Conservation (phyloP, 192 early-diverging fungal species). For the Coemansia sp. region DNA sequence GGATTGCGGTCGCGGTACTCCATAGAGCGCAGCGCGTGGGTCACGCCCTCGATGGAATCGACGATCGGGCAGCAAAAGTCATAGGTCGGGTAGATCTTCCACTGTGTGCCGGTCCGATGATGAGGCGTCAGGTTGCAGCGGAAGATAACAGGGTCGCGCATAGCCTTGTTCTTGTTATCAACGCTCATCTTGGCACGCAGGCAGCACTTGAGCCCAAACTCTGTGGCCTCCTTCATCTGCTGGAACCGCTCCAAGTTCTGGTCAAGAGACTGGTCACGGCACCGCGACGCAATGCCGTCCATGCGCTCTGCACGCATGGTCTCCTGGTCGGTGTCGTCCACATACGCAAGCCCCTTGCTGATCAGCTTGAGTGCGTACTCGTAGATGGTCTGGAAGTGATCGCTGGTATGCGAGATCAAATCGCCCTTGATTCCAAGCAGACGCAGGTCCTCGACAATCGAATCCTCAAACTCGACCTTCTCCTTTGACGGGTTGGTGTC, state of each 20-base stretch:
- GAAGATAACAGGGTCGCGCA: slow-evolving; percentile 97
- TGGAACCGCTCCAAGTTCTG: slow-evolving; percentile 89
- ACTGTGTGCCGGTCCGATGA: slow-evolving; percentile 84
- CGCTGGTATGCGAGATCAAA: slow-evolving; percentile 82
- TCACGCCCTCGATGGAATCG: slow-evolving; percentile 95
- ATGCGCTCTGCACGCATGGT: slow-evolving; percentile 89
- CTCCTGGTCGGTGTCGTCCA: slow-evolving; percentile 84
- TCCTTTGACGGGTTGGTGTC: slow-evolving; percentile 99
- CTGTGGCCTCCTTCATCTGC: slow-evolving; percentile 88
- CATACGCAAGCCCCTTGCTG: slow-evolving; percentile 86
- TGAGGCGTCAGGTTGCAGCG: slow-evolving; percentile 88
- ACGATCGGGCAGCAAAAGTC: slow-evolving; percentile 98
- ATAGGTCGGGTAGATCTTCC: slow-evolving; percentile 98
- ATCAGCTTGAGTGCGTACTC: slow-evolving; percentile 83
- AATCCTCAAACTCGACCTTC: slow-evolving; percentile 92
- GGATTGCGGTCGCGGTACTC: slow-evolving; percentile 98
- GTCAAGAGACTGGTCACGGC: slow-evolving; percentile 82
- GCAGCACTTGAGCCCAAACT: slow-evolving; percentile 77
- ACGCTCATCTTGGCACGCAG: slow-evolving; percentile 95
- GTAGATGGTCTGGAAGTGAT: slow-evolving; percentile 88
- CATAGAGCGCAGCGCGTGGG: slow-evolving; percentile 94
- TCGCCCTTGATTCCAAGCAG: slow-evolving; percentile 84
- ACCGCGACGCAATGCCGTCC: slow-evolving; percentile 76
- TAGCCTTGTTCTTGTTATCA: slow-evolving; percentile 81
- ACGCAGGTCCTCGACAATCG: slow-evolving; percentile 91